These are phyloP conservation scores for Tuber brumale DNA, from an alignment of 495 filamentous ascomycete genomes.

Conservation along the genomic window DNA sequence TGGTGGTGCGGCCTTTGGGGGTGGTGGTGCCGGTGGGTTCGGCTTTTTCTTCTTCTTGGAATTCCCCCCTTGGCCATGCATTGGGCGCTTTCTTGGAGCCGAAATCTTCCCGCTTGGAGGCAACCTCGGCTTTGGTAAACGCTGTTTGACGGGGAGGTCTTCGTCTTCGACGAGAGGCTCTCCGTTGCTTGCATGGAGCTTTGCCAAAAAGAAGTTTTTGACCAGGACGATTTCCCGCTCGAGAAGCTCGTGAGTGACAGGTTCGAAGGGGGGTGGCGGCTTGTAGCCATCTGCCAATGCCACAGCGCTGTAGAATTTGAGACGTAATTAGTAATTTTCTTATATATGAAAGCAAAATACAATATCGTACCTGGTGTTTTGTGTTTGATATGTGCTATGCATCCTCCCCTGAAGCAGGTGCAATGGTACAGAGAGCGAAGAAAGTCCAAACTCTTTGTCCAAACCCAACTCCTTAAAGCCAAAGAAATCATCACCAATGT, in stretches of 20 bases:
- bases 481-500: conserved; percentile 97
- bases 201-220: conserved; percentile 80
- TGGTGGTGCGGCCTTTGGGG: conserved; percentile 24
- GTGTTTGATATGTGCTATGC: conserved; percentile 65
- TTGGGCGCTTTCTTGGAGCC: conserved; percentile 78
- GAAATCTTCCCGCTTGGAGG: conserved; percentile 93
- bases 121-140: conserved; percentile 83
- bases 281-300: conserved; percentile 57
- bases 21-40: conserved; percentile 26
- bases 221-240: conserved; percentile 74
- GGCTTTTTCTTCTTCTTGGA: conserved; percentile 65
- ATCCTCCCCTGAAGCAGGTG: conserved; percentile 91
- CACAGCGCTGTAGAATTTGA: conserved; percentile 43
- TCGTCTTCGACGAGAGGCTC: conserved; percentile 88
- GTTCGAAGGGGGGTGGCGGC: conserved; percentile 65
- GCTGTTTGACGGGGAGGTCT: conserved; percentile 84
- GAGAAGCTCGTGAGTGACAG: conserved; percentile 72
- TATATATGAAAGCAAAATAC: conserved; percentile 10
- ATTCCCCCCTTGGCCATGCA: conserved; percentile 64
- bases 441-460: conserved; percentile 78
- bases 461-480: conserved; percentile 94
- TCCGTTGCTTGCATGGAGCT: conserved; percentile 79
- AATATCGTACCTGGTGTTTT: conserved; percentile 51
- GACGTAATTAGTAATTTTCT: conserved; percentile 16
- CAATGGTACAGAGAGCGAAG: conserved; percentile 80